These are phyloP conservation scores for Quercus suber DNA, from an alignment of 306 rosid species.

Conservation along the genomic window DNA sequence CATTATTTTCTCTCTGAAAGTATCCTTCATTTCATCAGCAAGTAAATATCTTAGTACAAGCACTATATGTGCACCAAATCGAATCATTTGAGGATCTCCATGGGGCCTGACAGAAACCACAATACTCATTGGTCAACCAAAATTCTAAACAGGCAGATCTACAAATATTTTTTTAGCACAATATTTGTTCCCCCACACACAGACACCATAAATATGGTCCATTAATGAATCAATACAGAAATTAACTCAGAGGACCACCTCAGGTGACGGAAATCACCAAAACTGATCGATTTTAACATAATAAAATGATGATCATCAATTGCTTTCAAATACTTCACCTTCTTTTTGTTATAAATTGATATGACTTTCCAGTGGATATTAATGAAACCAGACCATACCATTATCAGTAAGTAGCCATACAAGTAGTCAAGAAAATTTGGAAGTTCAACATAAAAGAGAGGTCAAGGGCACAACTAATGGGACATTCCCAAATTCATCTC, in stretches of 20 bases:
- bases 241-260: neutral
- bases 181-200: neutral
- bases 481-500: constrained; percentile 10
- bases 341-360: neutral
- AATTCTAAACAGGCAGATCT: constrained; percentile 19
- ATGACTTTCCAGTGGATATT: neutral
- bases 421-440: neutral
- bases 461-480: constrained; percentile 6
- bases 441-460: constrained; percentile 13
- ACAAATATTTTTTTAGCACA: neutral
- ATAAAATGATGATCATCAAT: neutral
- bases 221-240: neutral
- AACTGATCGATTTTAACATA: neutral
- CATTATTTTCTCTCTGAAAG: constrained; percentile 73
- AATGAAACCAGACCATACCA: neutral
- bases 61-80: constrained; percentile 96
- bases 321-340: neutral
- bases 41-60: constrained; percentile 86
- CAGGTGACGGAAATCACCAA: neutral
- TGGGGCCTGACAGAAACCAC: constrained; percentile 59
- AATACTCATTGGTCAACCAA: constrained; percentile 20
- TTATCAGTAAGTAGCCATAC: neutral
- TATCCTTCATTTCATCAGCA: constrained; percentile 71
- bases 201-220: neutral
- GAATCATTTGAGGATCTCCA: constrained; percentile 97